Evolutionary conservation across 345 rosid species (phyloP), one percentile per base, ranked within the genome.

Genomic region (Moricandia moricandioides): DNA sequence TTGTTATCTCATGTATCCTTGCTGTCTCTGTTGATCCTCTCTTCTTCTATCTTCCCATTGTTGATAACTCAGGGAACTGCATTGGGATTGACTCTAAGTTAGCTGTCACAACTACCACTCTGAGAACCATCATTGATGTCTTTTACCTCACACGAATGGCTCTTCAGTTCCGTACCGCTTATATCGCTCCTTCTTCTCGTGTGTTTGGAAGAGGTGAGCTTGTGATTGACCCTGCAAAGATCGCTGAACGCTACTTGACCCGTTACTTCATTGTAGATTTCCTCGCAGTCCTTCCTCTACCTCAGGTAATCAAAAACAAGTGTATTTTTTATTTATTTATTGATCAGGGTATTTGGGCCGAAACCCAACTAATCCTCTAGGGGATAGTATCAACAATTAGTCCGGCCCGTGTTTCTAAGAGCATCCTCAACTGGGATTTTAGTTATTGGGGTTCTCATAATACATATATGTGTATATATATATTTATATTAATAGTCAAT

Each of bases 161-260:
- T 68, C 84, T 92, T 51, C 97, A 92, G 77, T 92, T 92, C 67
- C 86, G 91, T 6, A 92, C 93, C 17, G 96, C 96, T 7, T 92
- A 82, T 57, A 84, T 90, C 64, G 97, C 97, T 17, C n/a, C n/a
- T n/a, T n/a, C n/a, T n/a, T n/a, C n/a, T n/a, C n/a, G n/a, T n/a
- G n/a, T n/a, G n/a, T n/a, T n/a, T n/a, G n/a, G n/a, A n/a, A n/a
- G n/a, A n/a, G n/a, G n/a, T n/a, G n/a, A n/a, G n/a, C n/a, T n/a
- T n/a, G n/a, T n/a, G n/a, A n/a, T n/a, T n/a, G n/a, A n/a, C n/a
- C n/a, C n/a, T n/a, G n/a, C n/a, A n/a, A 79, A 89, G 73, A 92
- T 92, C 62, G 93, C 97, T 4, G 67, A 79, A 59, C 82, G 94
- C 24, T 91, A 91, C 35, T 66, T 91, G 61, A 58, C 78, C n/a